Conservation (phyloP, 805 yeast genomes). For the Lipomyces sp. region DNA sequence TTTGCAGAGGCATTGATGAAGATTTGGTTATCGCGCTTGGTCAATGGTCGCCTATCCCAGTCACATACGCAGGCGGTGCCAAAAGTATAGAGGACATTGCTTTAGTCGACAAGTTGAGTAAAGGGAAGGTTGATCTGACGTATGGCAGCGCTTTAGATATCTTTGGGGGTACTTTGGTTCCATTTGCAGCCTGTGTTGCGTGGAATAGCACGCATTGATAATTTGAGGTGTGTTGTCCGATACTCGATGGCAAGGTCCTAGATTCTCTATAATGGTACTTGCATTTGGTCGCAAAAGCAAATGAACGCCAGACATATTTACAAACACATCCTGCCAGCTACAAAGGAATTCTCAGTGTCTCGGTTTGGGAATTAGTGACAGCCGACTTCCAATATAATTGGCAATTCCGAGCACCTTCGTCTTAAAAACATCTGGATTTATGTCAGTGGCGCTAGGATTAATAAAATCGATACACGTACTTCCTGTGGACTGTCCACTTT, state of each 20-base stretch:
- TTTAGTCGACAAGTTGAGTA: slow-evolving; percentile 67
- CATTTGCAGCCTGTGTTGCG: slow-evolving; percentile 69
- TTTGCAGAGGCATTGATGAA: slow-evolving; percentile 90
- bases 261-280: background rate
- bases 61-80: slow-evolving; percentile 98
- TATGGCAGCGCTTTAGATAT: slow-evolving; percentile 92
- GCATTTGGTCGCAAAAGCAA: background rate
- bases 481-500: slow-evolving; percentile 23
- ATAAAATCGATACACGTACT: slow-evolving; percentile 13
- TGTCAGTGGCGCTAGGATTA: background rate
- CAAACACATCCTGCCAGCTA: background rate
- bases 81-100: slow-evolving; percentile 69
- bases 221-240: background rate
- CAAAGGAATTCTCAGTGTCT: background rate
- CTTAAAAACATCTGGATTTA: background rate
- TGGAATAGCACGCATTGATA: slow-evolving; percentile 63
- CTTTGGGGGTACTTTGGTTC: slow-evolving; percentile 86
- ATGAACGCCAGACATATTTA: background rate
- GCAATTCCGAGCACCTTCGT: background rate
- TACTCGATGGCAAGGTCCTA: background rate
- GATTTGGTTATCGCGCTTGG: slow-evolving; percentile 71
- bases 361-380: background rate
- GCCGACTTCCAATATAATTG: background rate
- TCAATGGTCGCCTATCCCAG: slow-evolving; percentile 76
- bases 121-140: slow-evolving; percentile 87